Evolutionary conservation across 2,329 filamentous ascomycete genomes (phyloP), one percentile per base, ranked within the genome.

Genomic region (Pezicula radicicola): DNA sequence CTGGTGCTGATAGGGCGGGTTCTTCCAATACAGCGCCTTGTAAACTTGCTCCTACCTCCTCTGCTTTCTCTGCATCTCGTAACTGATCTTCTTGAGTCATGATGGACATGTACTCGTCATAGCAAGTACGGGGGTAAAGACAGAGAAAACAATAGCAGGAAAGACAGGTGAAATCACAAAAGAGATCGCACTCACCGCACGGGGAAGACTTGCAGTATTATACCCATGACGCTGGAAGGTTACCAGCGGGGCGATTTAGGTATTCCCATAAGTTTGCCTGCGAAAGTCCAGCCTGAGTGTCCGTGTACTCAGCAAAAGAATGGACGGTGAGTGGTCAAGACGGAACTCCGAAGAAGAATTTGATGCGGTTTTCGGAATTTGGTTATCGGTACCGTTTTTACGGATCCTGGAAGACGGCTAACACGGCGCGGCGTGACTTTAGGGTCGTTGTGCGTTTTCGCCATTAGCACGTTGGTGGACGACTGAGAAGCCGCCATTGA

Each of bases 51-150:
- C 46, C 50, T 40, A 53, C 41, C 41, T 58, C 57, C 48, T 57
- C 55, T 46, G 50, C 54, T 18, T 59, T 60, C 39, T 56, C 61
- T 49, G 47, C 54, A 50, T 56, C 55, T 52, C 51, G 46, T 7
- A 56, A 28, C 16, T 37, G 36, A 28, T 56, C 52, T 44, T 57
- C 52, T 55, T 52, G 47, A 33, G 58, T 50, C 62, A 64, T 64
- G 46, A 54, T 33, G 49, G 27, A 39, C 41, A 33, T 36, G 49
- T 47, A 40, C 37, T 13, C 2, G 15, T 3, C 49, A 58, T 58
- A 52, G 45, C 48, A 54, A 41, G 21, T 3, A 19, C 19, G 7
- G 19, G 36, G 33, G 28, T 42, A 15, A 50, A 46, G 13, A 52
- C n/a, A 27, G 37, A 25, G 16, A 49, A 19, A 28, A 51, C 37